Conservation (phyloP, 2,329 filamentous ascomycete species). For the Trichoderma sp. region DNA sequence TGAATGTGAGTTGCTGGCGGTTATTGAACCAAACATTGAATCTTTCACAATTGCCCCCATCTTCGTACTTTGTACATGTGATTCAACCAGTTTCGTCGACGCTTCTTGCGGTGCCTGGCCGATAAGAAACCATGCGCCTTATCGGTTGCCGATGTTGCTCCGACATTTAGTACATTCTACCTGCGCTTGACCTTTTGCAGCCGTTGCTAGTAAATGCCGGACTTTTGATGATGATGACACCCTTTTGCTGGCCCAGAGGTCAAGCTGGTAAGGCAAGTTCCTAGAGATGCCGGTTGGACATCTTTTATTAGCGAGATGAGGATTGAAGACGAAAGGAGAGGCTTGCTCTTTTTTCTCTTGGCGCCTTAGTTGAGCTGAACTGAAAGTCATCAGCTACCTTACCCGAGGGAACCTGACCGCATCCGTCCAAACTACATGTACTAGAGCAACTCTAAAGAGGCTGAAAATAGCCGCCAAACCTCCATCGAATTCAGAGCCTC, state of each 20-base stretch:
- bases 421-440: slow-evolving; percentile 9
- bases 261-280: too few species aligned
- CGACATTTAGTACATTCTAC: neutral
- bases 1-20: neutral
- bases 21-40: neutral
- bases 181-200: slow-evolving; percentile 1
- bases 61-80: neutral
- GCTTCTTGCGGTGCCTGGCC: neutral
- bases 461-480: too few species aligned
- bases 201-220: neutral
- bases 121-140: slow-evolving; percentile 10
- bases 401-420: neutral
- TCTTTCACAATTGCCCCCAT: neutral
- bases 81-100: neutral
- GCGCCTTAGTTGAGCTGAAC: too few species aligned
- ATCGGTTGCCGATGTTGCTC: slow-evolving; percentile 15
- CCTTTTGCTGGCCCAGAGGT: neutral
- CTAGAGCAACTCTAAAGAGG: neutral
- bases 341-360: neutral
- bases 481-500: neutral
- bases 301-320: neutral
- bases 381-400: neutral
- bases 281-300: neutral
- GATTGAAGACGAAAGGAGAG: too few species aligned
- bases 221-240: neutral